Evolutionary conservation across 1,139 yeast genomes (phyloP).

Genomic region (Debaryomyces subglobosus): DNA sequence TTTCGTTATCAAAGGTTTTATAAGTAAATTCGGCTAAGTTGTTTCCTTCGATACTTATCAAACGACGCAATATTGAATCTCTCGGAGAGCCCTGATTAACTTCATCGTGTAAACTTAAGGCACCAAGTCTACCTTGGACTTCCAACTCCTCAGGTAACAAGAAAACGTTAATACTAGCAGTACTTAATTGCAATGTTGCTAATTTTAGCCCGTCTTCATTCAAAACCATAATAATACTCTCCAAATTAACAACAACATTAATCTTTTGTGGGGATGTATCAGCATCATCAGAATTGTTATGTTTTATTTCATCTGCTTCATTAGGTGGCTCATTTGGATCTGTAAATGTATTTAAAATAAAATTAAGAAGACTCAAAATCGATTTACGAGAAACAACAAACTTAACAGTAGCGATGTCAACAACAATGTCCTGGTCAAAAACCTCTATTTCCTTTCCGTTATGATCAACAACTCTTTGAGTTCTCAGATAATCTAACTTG

Average conservation of each 20-base stretch:
- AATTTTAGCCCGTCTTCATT: conserved; percentile 84
- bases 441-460: conserved; percentile 64
- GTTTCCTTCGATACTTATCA: conserved; percentile 80
- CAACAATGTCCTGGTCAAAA: conserved; percentile 75
- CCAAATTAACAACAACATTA: conserved; percentile 67
- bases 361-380: conserved; percentile 76
- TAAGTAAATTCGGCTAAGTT: conserved; percentile 82
- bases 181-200: conserved; percentile 76
- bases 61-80: conserved; percentile 62
- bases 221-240: conserved; percentile 72
- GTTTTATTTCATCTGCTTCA: conserved; percentile 70
- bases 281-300: conserved; percentile 50
- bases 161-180: conserved; percentile 69
- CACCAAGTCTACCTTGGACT: conserved; percentile 76
- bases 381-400: conserved; percentile 79
- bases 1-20: conserved; percentile 72
- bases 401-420: conserved; percentile 79
- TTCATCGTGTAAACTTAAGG: conserved; percentile 77
- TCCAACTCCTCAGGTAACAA: conserved; percentile 80
- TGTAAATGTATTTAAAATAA: conserved; percentile 82
- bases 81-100: conserved; percentile 63
- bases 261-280: conserved; percentile 72
- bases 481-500: conserved; percentile 60
- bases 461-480: conserved; percentile 63
- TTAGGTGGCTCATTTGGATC: conserved; percentile 71